Evolutionary conservation across 305 asterid species (phyloP), one percentile per base, ranked within the genome.

Genomic region (Fraxinus ornus): DNA sequence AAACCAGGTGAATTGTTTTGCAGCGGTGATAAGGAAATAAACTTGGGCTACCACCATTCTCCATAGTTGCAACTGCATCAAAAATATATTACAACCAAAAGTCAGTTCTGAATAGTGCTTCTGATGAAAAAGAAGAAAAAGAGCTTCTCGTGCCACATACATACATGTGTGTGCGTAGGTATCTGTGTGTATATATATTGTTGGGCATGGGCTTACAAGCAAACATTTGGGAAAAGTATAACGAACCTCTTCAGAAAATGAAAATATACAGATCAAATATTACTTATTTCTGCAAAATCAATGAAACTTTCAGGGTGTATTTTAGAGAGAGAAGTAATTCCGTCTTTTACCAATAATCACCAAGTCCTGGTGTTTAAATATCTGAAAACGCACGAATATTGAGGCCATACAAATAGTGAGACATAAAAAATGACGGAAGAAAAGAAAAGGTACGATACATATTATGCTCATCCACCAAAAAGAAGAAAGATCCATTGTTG

Each of bases 1-100:
- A 80, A 89, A 94, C 98, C 96, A 94, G 93, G 89, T 94, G 97
- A 89, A 94, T 90, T 78, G 97, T 94, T 89, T 94, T 94, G 93
- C 97, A 89, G 78, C 95, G 92, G 85, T 94, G 95, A 84, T 92
- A 90, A 1, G 97, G 98, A 83, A 88, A 94, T 88, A 94, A 84
- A 85, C 94, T 88, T 19, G 92, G 95, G 75, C 86, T 80, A 79
- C 88, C 92, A 57, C 89, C 86, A 77, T 87, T 87, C 36, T 91
- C 95, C 98, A 94, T 94, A 71, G 79, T 87, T 88, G 91, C 86
- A 83, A 73, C 80, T 79, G 71, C 77, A 86, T 76, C 78, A 79
- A 75, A 82, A 79, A 86, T 76, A 24, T 71, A 19, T 28, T 75
- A 30, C 80, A 76, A n/a, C 70, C 33, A 70, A 21, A 33, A 17